Conservation (phyloP, 257 asterid genomes). For the Jaltomata sinuosa region DNA sequence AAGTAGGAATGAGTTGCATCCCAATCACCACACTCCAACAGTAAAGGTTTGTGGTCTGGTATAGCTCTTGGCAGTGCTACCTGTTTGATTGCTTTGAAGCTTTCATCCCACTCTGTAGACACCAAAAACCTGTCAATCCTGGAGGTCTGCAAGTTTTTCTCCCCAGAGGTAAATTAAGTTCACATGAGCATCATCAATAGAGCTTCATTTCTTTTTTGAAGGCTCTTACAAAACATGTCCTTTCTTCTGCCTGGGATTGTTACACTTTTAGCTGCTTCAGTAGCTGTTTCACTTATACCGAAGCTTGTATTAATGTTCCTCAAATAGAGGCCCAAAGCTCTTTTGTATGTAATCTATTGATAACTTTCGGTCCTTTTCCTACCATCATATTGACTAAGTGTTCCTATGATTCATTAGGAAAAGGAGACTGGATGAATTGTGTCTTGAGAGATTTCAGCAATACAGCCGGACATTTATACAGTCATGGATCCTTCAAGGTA, state of each 20-base stretch:
- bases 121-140: background rate
- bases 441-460: slow-evolving; percentile 82
- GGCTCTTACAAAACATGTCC: background rate
- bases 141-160: background rate
- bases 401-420: slow-evolving; percentile 36
- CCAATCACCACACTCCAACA: no score
- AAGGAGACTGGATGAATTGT: slow-evolving; percentile 83
- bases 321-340: background rate
- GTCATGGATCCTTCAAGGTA: slow-evolving; percentile 94
- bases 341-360: background rate
- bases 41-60: no score
- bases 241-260: background rate
- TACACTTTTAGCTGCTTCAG: background rate
- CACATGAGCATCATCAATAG: background rate
- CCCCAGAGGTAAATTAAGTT: background rate
- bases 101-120: background rate
- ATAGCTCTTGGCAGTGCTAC: no score
- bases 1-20: no score
- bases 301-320: background rate
- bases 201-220: background rate
- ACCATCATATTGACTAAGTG: background rate
- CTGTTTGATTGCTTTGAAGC: no score
- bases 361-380: background rate
- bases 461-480: slow-evolving; percentile 86
- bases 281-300: background rate